Conservation (phyloP, 305 asterid species). For the Fraxinus xanthoxyloides region DNA sequence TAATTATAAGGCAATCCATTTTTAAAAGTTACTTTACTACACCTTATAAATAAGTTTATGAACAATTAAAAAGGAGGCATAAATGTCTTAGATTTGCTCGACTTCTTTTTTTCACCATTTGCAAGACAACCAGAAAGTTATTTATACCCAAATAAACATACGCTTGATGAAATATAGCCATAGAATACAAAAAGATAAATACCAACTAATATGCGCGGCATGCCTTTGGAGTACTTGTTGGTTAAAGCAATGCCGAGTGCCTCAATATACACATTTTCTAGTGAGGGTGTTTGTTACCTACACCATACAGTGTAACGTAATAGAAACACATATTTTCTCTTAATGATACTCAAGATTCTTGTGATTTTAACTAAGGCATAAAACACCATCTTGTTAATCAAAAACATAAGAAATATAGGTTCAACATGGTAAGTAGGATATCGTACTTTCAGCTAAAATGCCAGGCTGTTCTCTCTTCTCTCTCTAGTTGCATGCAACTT, state of each 20-base stretch:
- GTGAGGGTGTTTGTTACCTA: not conserved
- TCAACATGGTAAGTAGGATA: not conserved
- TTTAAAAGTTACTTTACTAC: not conserved
- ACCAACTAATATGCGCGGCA: not conserved
- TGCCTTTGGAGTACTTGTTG: no score
- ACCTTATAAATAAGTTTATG: not conserved
- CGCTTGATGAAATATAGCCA: not conserved
- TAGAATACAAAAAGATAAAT: not conserved
- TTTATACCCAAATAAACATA: not conserved
- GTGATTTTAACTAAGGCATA: not conserved
- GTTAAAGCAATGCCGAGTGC: no score
- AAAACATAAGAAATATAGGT: not conserved
- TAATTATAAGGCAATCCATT: not conserved
- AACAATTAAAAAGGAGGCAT: constrained; percentile 16
- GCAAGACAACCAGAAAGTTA: not conserved
- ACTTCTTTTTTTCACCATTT: not conserved
- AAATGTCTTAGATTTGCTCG: not conserved
- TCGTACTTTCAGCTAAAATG: not conserved
- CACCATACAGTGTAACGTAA: not conserved
- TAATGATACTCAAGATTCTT: not conserved
- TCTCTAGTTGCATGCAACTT: not conserved
- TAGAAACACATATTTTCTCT: not conserved
- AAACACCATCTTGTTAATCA: not conserved
- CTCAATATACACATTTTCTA: not conserved
- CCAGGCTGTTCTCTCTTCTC: not conserved